Evolutionary conservation across 208 protist genomes (phyloP), one percentile per base, ranked within the genome.

Genomic region (Wallacemonas collosoma): DNA sequence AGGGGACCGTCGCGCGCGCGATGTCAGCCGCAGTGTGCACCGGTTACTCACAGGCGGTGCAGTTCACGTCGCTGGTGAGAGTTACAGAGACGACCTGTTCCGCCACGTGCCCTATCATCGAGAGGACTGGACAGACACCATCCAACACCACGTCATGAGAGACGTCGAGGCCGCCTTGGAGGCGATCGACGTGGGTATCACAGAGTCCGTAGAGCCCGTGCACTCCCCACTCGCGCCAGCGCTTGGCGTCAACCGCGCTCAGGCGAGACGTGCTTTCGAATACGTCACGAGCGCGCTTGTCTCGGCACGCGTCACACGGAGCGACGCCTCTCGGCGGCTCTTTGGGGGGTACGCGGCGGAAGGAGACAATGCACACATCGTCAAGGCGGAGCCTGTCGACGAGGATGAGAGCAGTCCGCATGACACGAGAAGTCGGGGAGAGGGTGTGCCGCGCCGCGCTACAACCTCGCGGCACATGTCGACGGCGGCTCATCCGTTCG

Each of bases 171-270:
- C 15, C 41, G 14, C 11, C 3, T 41, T 65, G 8, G 53, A 57
- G 6, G 63, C 63, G 48, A 7, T 56, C 14, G 66, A 60, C 6
- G 51, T 36, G 4, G 51, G 41, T 36, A 39, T 77, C 41, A 3
- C 61, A 17, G 75, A 77, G 12, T 55, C 61, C 39, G 72, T 71
- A 14, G 44, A 39, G 36, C 39, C 61, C 40, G 72, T 71, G 38
- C 54, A 45, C 11, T 84, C 79, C 0, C 79, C 79, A 5, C 71
- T 84, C 6, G 47, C 68, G 38, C 68, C 75, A 11, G 58, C 63
- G 36, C 72, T 84, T 40, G 44, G 50, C 40, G 35, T 84, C 35
- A 72, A 84, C 44, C 17, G 71, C 2, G 57, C 54, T 36, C 64
- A 54, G n/a, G 60, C 60, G 15, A 8, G 60, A 36, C 60, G 60